Base-by-base conservation (phyloP, 2,329 filamentous ascomycete genomes). In the Trichoderma sp. region DNA sequence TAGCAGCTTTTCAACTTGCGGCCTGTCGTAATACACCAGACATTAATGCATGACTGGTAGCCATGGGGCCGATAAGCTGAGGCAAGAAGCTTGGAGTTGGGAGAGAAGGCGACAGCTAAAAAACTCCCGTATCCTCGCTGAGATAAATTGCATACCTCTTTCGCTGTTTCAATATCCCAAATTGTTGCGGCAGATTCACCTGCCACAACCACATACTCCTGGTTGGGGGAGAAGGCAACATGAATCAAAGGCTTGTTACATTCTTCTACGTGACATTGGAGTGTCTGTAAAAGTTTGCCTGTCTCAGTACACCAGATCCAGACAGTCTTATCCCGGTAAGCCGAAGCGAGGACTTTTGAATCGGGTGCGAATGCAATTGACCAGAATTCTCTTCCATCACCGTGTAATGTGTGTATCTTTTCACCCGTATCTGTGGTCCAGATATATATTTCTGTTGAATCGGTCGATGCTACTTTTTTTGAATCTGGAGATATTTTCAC, bases 101-200 rank as follows among this genome's bases (percentile, higher is more conserved):
- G 39, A 43, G 39, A 43, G 39, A 43, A 43, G 6, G 16, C 6
- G 16, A 43, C 16, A 1, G 16, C 16, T 18, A 4, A 2, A 18
- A n/a, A 7, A 1, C 0, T 7, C 7, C 2, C 6, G 1, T 7
- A 0, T 16, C 37, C 37, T 7, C 11, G 10, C 10, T 7, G 16
- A 43, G 5, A 16, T 6, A 18, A 43, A 43, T 16, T 43, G 37
- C 37, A 18, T 7, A 18, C 2, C 37, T 43, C 16, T 0, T 43
- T 18, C 16, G 16, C 1, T n/a, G 18, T 7, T 43, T 43, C 39
- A 43, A 10, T 43, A 7, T 43, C 16, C 16, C 39, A 43, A n/a
- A 43, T 8, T 8, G 6, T n/a, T 6, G 16, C 39, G 2, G 37
- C 37, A 43, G 16, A 6, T 2, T 1, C 5, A 3, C 6, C 16